Evolutionary conservation across 139 green algal genomes (phyloP), one percentile per base, ranked within the genome.

Genomic region (Chlamydomonas sp.): DNA sequence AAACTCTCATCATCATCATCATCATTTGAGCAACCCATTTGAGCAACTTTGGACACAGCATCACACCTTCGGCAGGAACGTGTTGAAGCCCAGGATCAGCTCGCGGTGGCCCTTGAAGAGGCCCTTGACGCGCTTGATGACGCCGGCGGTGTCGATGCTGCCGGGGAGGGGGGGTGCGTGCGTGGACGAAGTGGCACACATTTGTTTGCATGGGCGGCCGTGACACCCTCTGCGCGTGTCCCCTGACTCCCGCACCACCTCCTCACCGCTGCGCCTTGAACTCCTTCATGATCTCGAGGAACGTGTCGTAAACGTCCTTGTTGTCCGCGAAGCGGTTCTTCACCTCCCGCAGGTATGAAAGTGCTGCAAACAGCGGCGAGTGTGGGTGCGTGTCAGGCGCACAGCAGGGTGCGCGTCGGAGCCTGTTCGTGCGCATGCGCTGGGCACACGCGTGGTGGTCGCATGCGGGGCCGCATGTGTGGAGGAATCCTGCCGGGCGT

Each of bases 61-160:
- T 34, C 73, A 38, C 54, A 92, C 88, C 85, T 90, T 95, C 10
- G 95, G 95, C 61, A 99, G 78, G 76, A 99, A 99, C 16, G 94
- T 98, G 79, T 99, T 99, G 84, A 99, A 99, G 30, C 95, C 95
- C 39, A 99, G 80, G 59, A 99, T 97, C 3, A 99, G 89, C 76
- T 97, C 88, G 2, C 82, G 72, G 76, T 99, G 90, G 22, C 95
- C 95, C 33, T 86, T 83, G 73, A 99, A 98, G 26, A 99, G 82
- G 37, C 85, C 71, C 76, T 99, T 99, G 37, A 99, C 95, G 28
- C 89, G 90, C 38, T 81, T 64, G 61, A 99, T 98, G 20, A 99
- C 95, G 28, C 92, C 94, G 13, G 81, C 74, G 6, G 94, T 99
- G 85, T 98, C 91, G 65, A 99, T 97, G 39, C 90, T 97, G 87